These are phyloP conservation scores for Primulina tabacum DNA, from an alignment of 257 asterid genomes.

Conservation along the genomic window DNA sequence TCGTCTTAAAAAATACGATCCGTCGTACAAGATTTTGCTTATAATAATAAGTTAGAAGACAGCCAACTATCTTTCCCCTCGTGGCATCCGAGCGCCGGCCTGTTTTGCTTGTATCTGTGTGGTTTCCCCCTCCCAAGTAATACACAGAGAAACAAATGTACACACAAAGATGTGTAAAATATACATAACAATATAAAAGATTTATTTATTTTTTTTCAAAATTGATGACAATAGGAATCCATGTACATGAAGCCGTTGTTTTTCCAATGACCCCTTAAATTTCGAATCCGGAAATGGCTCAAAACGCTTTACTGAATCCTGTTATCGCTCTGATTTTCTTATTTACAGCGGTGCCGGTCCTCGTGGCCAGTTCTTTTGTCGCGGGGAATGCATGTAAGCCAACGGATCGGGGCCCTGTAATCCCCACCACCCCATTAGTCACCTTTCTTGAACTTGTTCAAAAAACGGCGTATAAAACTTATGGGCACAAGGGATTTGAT, in stretches of 20 bases:
- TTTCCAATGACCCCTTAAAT: not conserved
- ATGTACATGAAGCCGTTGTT: too few relatives aligned
- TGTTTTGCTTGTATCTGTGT: too few relatives aligned
- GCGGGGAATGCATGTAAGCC: constrained; percentile 25
- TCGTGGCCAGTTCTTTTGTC: not conserved
- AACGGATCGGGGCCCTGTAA: constrained; percentile 45
- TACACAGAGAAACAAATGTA: too few relatives aligned
- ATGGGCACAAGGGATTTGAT: constrained; percentile 58
- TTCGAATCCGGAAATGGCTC: constrained; percentile 18
- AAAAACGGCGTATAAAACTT: constrained; percentile 47
- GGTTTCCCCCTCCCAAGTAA: not conserved
- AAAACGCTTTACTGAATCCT: not conserved
- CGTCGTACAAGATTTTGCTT: too few relatives aligned
- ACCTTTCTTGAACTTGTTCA: constrained; percentile 62
- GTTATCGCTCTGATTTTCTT: constrained; percentile 19
- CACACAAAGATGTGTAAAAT: too few relatives aligned
- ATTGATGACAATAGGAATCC: too few relatives aligned
- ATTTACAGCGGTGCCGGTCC: constrained; percentile 10
- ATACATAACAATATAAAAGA: too few relatives aligned
- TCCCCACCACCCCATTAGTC: constrained; percentile 53
- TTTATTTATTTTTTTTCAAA: too few relatives aligned
- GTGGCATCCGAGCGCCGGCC: not conserved
- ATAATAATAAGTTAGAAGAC: too few relatives aligned
- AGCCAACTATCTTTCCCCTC: not conserved
- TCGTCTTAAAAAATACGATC: too few relatives aligned